Percentiles rank a stretch among this genome's conserved stretches.
phyloP scores from a whole-genome alignment of 1,284 basidiomycete genomes.

The Cryptococcus jaspeensis region DNA sequence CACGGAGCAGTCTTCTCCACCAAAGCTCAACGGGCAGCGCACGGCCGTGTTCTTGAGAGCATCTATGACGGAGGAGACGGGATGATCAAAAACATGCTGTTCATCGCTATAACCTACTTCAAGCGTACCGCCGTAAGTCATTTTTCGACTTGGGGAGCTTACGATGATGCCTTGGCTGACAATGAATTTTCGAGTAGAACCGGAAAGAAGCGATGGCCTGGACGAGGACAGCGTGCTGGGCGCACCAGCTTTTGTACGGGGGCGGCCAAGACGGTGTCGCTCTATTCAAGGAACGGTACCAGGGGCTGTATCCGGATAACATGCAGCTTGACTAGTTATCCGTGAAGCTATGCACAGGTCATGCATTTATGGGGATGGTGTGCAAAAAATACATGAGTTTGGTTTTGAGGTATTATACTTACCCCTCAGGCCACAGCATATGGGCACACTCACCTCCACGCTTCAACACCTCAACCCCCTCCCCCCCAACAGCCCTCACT shows the following conservation, averaged over 20 bases:
- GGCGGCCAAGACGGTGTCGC: neutral
- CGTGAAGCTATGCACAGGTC: no score
- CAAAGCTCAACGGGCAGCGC: neutral
- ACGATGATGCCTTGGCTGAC: neutral
- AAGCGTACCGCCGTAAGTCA: neutral
- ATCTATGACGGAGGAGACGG: neutral
- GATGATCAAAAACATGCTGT: neutral
- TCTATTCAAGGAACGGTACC: slow-evolving; percentile 4
- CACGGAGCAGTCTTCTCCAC: slow-evolving; percentile 1
- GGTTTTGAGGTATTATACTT: no score
- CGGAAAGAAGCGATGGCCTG: neutral
- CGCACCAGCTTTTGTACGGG: slow-evolving; percentile 6
- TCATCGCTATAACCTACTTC: neutral
- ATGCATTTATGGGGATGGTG: no score
- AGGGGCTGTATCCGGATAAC: no score
- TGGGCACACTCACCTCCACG: no score
- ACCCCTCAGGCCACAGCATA: no score
- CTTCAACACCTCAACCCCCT: no score
- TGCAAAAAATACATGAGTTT: no score
- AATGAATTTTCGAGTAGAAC: neutral
- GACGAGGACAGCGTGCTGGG: slow-evolving; percentile 11
- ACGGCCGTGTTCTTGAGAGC: slow-evolving; percentile 3
- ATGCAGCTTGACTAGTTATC: no score
- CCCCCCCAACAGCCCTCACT: no score
- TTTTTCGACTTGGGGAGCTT: neutral